These are phyloP conservation scores for Noccaea bulbosa DNA, from an alignment of 345 rosid species.

Conservation along the genomic window DNA sequence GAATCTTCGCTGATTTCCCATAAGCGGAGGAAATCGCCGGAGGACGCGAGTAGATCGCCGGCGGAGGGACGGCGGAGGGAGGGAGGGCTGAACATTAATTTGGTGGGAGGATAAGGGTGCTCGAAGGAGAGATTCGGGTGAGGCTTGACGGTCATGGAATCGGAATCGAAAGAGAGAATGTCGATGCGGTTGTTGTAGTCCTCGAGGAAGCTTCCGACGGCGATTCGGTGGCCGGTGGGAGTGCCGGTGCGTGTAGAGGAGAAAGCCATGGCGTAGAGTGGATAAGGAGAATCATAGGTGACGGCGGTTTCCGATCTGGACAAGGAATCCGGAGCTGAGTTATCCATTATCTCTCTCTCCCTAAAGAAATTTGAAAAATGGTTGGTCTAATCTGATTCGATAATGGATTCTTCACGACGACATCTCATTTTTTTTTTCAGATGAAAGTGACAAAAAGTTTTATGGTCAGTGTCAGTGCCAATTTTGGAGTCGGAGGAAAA, in stretches of 20 bases:
- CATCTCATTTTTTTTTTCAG: neutral
- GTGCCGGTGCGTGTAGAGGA: slow-evolving; percentile 49
- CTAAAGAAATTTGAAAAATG: neutral
- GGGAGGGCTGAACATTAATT: slow-evolving; percentile 75
- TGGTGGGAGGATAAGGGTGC: slow-evolving; percentile 85
- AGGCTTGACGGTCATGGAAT: slow-evolving; percentile 62
- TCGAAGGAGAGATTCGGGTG: slow-evolving; percentile 60
- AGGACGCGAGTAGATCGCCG: slow-evolving; percentile 69
- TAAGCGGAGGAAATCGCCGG: slow-evolving; percentile 79
- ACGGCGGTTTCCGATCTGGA: slow-evolving; percentile 75
- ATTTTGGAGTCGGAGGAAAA: slow-evolving; percentile 10
- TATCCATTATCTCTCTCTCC: slow-evolving; percentile 56
- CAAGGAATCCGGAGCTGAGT: slow-evolving; percentile 75
- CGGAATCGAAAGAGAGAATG: slow-evolving; percentile 78
- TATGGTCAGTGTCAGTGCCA: slow-evolving; percentile 18
- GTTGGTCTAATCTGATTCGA: slow-evolving; percentile 3
- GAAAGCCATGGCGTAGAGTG: slow-evolving; percentile 85
- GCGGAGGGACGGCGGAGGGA: slow-evolving; percentile 44
- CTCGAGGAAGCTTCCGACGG: slow-evolving; percentile 89
- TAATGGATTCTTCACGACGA: slow-evolving; percentile 18
- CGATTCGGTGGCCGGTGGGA: slow-evolving; percentile 59
- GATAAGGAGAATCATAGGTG: slow-evolving; percentile 83
- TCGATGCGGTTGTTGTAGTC: slow-evolving; percentile 85
- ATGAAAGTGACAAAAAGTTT: slow-evolving; percentile 9
- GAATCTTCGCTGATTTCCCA: slow-evolving; percentile 62